phyloP scores from a whole-genome alignment of 495 filamentous ascomycete species.

The Penicillium argentinense region DNA sequence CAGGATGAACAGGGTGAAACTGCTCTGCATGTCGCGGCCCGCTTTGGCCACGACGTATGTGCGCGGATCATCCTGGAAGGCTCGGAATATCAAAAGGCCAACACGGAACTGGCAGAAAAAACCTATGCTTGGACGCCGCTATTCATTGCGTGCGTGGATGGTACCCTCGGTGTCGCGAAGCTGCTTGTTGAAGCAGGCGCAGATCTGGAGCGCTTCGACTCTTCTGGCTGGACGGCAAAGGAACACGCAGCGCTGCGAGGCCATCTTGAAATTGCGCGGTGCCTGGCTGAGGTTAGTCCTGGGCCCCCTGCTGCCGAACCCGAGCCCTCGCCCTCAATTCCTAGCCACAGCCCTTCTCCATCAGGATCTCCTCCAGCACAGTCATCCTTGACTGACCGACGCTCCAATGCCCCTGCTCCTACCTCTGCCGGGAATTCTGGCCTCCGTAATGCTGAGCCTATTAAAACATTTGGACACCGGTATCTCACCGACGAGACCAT shows the following conservation, averaged over 20 bases:
- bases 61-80: conserved; percentile 72
- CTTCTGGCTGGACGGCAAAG: conserved; percentile 91
- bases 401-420: conserved; percentile 44
- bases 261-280: conserved; percentile 73
- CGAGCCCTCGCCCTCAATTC: conserved; percentile 33
- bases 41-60: conserved; percentile 81
- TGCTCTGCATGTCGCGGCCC: conserved; percentile 86
- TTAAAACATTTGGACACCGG: conserved; percentile 94
- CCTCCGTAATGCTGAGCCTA: conserved; percentile 59
- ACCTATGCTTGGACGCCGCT: conserved; percentile 92
- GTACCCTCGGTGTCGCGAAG: conserved; percentile 70
- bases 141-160: conserved; percentile 89
- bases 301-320: conserved; percentile 35
- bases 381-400: conserved; percentile 54
- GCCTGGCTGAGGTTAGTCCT: conserved; percentile 56
- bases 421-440: conserved; percentile 32
- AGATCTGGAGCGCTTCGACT: conserved; percentile 69
- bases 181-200: conserved; percentile 76
- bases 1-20: conserved; percentile 93
- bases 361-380: conserved; percentile 42
- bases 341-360: conserved; percentile 39
- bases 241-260: conserved; percentile 91
- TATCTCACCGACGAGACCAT: conserved; percentile 89
- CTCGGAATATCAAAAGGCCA: conserved; percentile 62
- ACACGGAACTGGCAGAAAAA: conserved; percentile 77